Evolutionary conservation across 169 alveolate species (phyloP).

Genomic region (Pseudocohnilembus persalinus): DNA sequence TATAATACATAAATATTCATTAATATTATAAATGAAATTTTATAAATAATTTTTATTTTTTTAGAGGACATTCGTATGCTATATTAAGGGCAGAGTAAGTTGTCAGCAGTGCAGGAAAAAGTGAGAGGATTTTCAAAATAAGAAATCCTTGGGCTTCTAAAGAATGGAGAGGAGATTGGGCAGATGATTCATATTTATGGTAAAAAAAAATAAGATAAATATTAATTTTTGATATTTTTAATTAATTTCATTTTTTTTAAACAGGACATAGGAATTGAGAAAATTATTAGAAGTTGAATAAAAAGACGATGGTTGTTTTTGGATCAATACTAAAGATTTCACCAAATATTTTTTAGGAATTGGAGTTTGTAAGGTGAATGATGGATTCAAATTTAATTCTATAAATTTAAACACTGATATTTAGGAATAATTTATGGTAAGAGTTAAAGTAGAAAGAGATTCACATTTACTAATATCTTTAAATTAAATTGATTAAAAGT

Average conservation of each 20-base stretch:
- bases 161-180: constrained; percentile 53
- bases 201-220: constrained; percentile 6
- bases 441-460: neutral
- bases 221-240: neutral
- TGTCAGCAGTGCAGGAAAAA: neutral
- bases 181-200: constrained; percentile 34
- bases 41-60: too few relatives aligned
- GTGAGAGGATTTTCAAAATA: constrained; percentile 24
- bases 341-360: neutral
- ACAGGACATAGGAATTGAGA: neutral
- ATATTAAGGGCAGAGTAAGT: constrained; percentile 24
- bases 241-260: too few relatives aligned
- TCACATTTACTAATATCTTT: neutral
- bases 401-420: too few relatives aligned
- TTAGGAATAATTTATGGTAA: neutral
- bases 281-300: neutral
- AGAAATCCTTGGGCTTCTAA: constrained; percentile 41
- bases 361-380: neutral
- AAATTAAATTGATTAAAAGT: neutral
- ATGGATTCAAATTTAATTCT: neutral
- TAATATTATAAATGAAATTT: too few relatives aligned
- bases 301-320: neutral
- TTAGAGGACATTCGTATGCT: constrained; percentile 45
- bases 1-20: too few relatives aligned
- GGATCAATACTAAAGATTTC: neutral